These are phyloP conservation scores for Dissophora ornata DNA, from an alignment of 192 early-diverging fungal species.

Conservation along the genomic window DNA sequence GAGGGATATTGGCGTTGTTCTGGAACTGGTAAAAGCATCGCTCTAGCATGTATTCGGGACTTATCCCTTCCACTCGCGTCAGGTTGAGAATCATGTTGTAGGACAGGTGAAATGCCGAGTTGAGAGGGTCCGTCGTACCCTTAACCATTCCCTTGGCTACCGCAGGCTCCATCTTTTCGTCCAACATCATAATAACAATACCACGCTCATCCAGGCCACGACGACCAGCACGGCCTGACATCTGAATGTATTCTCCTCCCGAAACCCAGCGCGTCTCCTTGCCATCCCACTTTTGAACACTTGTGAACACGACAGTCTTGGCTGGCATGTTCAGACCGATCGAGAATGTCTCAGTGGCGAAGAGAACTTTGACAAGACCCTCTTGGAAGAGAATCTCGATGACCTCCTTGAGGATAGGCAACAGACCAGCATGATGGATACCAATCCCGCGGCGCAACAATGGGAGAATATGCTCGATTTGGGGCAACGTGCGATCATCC, in stretches of 20 bases:
- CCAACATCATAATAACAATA: constrained; percentile 96
- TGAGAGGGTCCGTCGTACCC: constrained; percentile 80
- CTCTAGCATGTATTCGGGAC: constrained; percentile 92
- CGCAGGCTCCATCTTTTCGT: constrained; percentile 93
- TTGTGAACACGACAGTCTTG: constrained; percentile 97
- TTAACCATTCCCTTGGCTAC: constrained; percentile 96
- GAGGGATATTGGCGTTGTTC: constrained; percentile 84
- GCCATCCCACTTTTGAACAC: constrained; percentile 94
- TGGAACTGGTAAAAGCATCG: constrained; percentile 94
- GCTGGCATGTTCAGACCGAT: constrained; percentile 99
- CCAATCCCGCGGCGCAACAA: constrained; percentile 93
- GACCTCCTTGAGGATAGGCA: constrained; percentile 97
- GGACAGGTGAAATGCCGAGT: constrained; percentile 94
- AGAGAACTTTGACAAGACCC: constrained; percentile 96
- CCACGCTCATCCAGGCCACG: constrained; percentile 97
- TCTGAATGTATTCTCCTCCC: constrained; percentile 98
- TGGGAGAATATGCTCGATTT: constrained; percentile 93
- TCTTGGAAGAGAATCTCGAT: constrained; percentile 98
- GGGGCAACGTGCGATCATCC: constrained; percentile 90
- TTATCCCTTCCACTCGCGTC: constrained; percentile 93
- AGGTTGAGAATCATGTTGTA: constrained; percentile 98
- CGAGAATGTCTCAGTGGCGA: constrained; percentile 99
- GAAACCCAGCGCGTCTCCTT: constrained; percentile 81
- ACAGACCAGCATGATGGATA: constrained; percentile 95
- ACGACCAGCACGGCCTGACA: constrained; percentile 97